These are phyloP conservation scores for Metschnikowia cubensis DNA, from an alignment of 805 yeast species.

Conservation along the genomic window DNA sequence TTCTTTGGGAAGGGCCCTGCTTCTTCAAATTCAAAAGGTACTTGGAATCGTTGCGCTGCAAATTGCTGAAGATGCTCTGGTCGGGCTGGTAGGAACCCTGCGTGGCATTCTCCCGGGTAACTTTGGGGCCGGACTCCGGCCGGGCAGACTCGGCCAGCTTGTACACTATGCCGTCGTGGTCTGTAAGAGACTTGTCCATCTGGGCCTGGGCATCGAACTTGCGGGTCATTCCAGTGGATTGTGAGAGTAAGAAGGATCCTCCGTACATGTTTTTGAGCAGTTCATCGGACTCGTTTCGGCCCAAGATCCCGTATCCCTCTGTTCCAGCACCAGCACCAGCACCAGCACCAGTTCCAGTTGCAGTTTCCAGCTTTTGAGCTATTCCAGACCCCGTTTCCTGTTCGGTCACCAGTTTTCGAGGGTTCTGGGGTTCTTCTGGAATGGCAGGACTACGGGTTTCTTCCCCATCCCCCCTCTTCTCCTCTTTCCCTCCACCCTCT, in stretches of 20 bases:
- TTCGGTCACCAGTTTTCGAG: too few species aligned
- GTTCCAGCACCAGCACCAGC: neutral
- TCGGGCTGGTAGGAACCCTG: slow-evolving; percentile 40
- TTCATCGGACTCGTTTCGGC: slow-evolving; percentile 25
- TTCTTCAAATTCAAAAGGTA: slow-evolving; percentile 25
- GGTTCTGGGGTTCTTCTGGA: too few species aligned
- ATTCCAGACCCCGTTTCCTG: too few species aligned
- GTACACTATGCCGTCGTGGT: slow-evolving; percentile 7
- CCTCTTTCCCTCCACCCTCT: neutral
- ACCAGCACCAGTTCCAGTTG: too few species aligned
- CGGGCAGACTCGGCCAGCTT: slow-evolving; percentile 1
- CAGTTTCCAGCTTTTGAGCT: neutral
- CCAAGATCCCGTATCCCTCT: slow-evolving; percentile 8
- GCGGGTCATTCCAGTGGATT: slow-evolving; percentile 39
- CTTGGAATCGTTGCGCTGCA: slow-evolving; percentile 38
- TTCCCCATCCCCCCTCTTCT: too few species aligned
- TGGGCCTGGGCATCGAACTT: slow-evolving; percentile 22
- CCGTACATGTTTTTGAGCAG: slow-evolving; percentile 34
- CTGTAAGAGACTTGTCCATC: slow-evolving; percentile 1
- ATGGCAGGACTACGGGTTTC: too few species aligned
- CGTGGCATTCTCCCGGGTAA: slow-evolving; percentile 28
- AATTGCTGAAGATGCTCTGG: slow-evolving; percentile 39
- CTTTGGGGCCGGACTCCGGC: slow-evolving; percentile 26
- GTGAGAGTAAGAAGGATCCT: slow-evolving; percentile 40
- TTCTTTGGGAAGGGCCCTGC: slow-evolving; percentile 10